A percentile compares a stretch with the other conserved stretches of the same genome.
Conservation (phyloP, 768 basidiomycete species). For the Ephemerocybe angulata region DNA sequence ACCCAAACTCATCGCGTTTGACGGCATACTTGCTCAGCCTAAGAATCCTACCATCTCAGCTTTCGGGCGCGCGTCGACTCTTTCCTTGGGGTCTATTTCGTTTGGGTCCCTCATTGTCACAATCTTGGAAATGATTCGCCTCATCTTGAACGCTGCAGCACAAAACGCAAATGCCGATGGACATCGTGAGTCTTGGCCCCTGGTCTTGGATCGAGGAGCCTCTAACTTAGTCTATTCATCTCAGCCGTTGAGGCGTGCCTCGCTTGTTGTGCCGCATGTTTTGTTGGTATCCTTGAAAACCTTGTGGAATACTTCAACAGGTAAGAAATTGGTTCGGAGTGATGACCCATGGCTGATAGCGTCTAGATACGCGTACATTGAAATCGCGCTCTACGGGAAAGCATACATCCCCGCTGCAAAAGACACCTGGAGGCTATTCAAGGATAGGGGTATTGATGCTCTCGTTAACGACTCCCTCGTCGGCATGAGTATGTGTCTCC, state of each 20-base stretch:
- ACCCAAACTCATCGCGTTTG: no score
- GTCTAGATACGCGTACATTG: constrained; percentile 82
- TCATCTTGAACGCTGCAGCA: constrained; percentile 56
- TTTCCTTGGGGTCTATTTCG: constrained; percentile 80
- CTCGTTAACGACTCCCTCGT: constrained; percentile 82
- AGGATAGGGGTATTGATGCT: constrained; percentile 75
- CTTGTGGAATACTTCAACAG: constrained; percentile 80
- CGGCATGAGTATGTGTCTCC: constrained; percentile 56
- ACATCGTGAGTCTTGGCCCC: constrained; percentile 59
- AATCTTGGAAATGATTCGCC: constrained; percentile 62
- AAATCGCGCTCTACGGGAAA: constrained; percentile 86
- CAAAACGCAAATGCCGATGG: constrained; percentile 62
- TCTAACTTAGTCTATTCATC: no score
- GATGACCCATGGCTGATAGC: no score
- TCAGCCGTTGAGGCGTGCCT: constrained; percentile 69
- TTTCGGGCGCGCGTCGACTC: constrained; percentile 70
- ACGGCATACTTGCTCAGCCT: constrained; percentile 39
- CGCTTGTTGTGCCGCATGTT: constrained; percentile 77
- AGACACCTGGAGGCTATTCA: constrained; percentile 77
- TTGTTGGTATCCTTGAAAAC: constrained; percentile 65
- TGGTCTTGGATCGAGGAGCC: no score
- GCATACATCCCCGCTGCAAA: constrained; percentile 76
- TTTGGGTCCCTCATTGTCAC: constrained; percentile 85
- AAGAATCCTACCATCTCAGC: constrained; percentile 66
- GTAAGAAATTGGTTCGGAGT: no score